Evolutionary conservation across 1,284 basidiomycete genomes (phyloP).

Genomic region (Amylostereum areolatum): DNA sequence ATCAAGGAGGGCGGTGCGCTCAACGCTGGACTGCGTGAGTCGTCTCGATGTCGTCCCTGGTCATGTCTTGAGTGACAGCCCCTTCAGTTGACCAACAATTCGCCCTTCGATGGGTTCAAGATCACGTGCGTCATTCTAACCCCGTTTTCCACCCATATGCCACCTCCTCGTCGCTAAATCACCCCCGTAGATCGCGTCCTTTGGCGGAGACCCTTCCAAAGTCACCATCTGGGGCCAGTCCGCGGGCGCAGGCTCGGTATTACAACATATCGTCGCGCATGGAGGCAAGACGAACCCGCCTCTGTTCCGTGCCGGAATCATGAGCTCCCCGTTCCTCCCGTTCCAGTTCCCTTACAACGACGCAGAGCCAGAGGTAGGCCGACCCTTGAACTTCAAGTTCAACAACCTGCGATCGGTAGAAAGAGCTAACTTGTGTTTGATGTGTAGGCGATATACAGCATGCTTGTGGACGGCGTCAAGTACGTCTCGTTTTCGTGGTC

Average conservation of each 20-base stretch:
- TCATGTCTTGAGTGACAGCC: not conserved
- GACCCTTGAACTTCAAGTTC: no score
- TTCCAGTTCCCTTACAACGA: constrained; percentile 1
- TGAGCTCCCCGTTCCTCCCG: constrained; percentile 5
- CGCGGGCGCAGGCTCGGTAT: constrained; percentile 27
- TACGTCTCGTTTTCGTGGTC: not conserved
- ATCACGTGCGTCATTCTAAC: constrained; percentile 18
- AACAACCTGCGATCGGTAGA: no score
- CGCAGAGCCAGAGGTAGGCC: not conserved
- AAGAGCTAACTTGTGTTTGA: not conserved
- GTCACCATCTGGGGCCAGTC: constrained; percentile 32
- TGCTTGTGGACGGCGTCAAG: no score
- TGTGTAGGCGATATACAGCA: not conserved
- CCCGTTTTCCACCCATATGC: not conserved
- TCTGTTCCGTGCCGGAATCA: constrained; percentile 6
- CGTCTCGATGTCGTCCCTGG: not conserved
- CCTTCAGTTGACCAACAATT: constrained; percentile 18
- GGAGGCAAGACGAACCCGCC: constrained; percentile 4
- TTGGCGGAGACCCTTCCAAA: constrained; percentile 25
- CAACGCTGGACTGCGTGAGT: constrained; percentile 27
- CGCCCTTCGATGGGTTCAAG: constrained; percentile 25
- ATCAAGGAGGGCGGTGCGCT: constrained; percentile 21
- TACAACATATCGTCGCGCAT: constrained; percentile 19
- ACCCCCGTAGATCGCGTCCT: constrained; percentile 20
- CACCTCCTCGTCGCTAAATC: not conserved